Conservation (phyloP, 108 stramenopile genomes). For the Aureococcus anophagefferens region DNA sequence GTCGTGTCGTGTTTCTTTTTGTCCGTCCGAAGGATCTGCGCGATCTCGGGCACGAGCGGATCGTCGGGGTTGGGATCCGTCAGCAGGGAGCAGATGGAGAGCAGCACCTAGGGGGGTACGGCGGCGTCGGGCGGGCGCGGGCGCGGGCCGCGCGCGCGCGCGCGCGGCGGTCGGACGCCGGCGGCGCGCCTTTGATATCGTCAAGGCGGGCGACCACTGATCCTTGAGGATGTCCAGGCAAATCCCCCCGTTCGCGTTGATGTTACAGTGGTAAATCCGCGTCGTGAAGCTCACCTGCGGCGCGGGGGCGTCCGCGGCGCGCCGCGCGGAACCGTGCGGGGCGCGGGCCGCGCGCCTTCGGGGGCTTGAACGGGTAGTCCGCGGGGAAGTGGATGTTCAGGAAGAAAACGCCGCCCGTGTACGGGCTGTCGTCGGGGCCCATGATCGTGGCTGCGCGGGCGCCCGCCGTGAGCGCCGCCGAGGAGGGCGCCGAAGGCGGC, state of each 20-base stretch:
- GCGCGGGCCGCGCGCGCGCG: too few species aligned
- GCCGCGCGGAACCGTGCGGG: too few species aligned
- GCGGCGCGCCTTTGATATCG: too few species aligned
- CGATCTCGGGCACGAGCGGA: conserved; percentile 94
- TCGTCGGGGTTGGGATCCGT: conserved; percentile 98
- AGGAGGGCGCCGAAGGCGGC: too few species aligned
- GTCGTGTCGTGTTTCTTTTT: conserved; percentile 67
- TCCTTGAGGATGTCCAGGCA: conserved; percentile 99
- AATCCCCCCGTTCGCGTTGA: conserved; percentile 96
- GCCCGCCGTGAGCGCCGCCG: too few species aligned
- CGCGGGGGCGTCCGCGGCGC: too few species aligned
- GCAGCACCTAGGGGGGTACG: conserved; percentile 93
- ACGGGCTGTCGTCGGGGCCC: conserved; percentile 95
- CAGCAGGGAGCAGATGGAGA: conserved; percentile 93
- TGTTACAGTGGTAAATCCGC: conserved; percentile 96
- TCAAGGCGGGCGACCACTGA: conserved; percentile 98
- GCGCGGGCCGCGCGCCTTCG: too few species aligned
- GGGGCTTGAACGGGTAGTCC: conserved; percentile 95
- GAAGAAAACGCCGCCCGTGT: conserved; percentile 92
- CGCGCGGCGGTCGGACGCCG: too few species aligned
- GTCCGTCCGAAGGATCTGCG: conserved; percentile 79
- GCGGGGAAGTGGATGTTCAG: conserved; percentile 94
- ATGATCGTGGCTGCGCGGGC: conserved; percentile 94
- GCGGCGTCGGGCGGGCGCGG: too few species aligned
- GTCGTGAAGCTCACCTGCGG: conserved; percentile 91